phyloP scores from a whole-genome alignment of 495 filamentous ascomycete species.

The Tuber magnatum region DNA sequence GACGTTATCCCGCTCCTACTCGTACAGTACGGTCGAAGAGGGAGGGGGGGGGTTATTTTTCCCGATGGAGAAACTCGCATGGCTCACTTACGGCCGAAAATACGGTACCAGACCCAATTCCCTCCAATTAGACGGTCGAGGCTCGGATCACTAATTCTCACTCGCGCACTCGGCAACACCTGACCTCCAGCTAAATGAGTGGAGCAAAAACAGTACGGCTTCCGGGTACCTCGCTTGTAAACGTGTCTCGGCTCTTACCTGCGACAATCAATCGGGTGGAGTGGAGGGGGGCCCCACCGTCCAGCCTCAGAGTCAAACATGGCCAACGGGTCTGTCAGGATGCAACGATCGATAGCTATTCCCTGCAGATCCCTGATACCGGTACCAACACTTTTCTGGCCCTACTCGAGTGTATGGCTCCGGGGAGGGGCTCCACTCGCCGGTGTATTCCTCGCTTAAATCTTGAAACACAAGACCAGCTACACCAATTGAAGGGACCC shows the following conservation, averaged over 20 bases:
- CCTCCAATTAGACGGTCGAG: background rate
- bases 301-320: background rate
- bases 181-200: background rate
- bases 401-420: no score
- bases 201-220: background rate
- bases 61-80: background rate
- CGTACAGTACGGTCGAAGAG: no score
- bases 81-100: background rate
- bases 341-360: background rate
- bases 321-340: background rate
- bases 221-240: background rate
- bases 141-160: background rate
- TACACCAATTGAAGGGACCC: background rate
- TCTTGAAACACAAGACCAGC: background rate
- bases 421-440: background rate
- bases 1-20: background rate
- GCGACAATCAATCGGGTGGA: background rate
- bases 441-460: background rate
- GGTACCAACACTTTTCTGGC: background rate
- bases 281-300: background rate
- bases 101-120: background rate
- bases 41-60: background rate
- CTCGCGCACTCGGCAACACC: background rate
- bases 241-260: background rate
- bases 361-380: background rate